These are phyloP conservation scores for Trichoderma semiorbis DNA, from an alignment of 2,329 filamentous ascomycete species.

Conservation along the genomic window DNA sequence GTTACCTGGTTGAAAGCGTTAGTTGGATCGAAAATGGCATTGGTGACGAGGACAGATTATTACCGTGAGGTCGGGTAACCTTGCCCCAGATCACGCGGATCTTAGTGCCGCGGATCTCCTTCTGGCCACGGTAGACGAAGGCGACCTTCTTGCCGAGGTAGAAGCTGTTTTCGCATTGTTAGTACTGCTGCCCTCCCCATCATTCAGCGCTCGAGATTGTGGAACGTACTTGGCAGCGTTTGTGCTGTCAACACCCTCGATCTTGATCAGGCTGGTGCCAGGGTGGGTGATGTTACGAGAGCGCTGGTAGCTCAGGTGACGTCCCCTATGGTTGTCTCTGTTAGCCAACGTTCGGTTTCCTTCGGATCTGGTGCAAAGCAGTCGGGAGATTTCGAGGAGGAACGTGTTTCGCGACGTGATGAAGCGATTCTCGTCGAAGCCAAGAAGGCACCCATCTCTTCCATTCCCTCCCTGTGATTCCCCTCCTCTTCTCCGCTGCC, in stretches of 20 bases:
- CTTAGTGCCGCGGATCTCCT: slow-evolving; percentile 95
- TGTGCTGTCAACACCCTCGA: slow-evolving; percentile 93
- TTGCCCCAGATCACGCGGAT: slow-evolving; percentile 99
- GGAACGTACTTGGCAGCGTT: slow-evolving; percentile 75
- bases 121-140: slow-evolving; percentile 95
- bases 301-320: slow-evolving; percentile 97
- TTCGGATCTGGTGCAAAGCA: not conserved
- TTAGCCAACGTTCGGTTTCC: slow-evolving; percentile 28
- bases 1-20: slow-evolving; percentile 62
- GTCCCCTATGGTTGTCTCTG: slow-evolving; percentile 62
- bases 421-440: not conserved
- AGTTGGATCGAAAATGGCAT: not conserved
- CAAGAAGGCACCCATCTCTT: not conserved
- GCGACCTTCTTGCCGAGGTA: slow-evolving; percentile 99
- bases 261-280: slow-evolving; percentile 92
- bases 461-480: not conserved
- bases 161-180: slow-evolving; percentile 57
- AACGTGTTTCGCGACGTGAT: not conserved
- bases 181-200: slow-evolving; percentile 20
- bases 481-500: not conserved
- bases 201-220: not conserved
- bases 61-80: slow-evolving; percentile 93
- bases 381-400: not conserved
- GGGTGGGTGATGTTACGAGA: slow-evolving; percentile 89
- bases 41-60: slow-evolving; percentile 27